Evolutionary conservation across 306 rosid genomes (phyloP), one percentile per base, ranked within the genome.

Genomic region (Pachyrhizus erosus): DNA sequence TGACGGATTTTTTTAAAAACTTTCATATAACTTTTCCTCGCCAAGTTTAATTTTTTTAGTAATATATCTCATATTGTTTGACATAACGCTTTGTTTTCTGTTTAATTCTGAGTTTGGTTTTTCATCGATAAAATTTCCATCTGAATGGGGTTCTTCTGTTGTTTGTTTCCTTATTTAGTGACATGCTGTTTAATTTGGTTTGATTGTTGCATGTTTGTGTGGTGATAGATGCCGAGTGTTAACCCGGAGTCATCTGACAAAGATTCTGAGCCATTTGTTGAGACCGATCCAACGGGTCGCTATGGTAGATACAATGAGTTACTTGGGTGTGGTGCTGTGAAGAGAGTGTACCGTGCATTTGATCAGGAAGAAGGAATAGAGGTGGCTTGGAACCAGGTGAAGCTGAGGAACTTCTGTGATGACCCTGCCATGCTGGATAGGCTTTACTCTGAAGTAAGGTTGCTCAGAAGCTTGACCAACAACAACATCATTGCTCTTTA

Each of bases 341-440:
- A 94, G 49, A 94, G 90, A 81, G 98, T 94, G 77, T 94, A 92
- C 87, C 78, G 98, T 5, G 98, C 92, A 11, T 94, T 94, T 39
- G 97, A 94, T 80, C 98, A 92, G 83, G 97, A 92, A 57, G 97
- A 92, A 83, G 97, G 97, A 14, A 94, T 92, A 15, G 98, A 94
- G 43, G 97, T 94, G 54, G 97, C 98, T 10, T 94, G 98, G 98
- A 94, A 94, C 91, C 94, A 92, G 81, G 99, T 96, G 75, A 96
- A 87, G 75, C 91, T 96, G 3, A 84, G 89, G 2, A 90, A 91
- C 62, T 92, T 94, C 77, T 82, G 69, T 55, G 65, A 86, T 34
- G 97, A 94, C 13, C 87, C 96, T 3, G 77, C 92, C 11, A 92
- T 94, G 97, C 83, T 91, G 4, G 94, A 88, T 0, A 85, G 97